A percentile compares a stretch with the other conserved stretches of the same genome.
Conservation (phyloP, 1,139 yeast genomes). For the Saccharomyces hybrid region DNA sequence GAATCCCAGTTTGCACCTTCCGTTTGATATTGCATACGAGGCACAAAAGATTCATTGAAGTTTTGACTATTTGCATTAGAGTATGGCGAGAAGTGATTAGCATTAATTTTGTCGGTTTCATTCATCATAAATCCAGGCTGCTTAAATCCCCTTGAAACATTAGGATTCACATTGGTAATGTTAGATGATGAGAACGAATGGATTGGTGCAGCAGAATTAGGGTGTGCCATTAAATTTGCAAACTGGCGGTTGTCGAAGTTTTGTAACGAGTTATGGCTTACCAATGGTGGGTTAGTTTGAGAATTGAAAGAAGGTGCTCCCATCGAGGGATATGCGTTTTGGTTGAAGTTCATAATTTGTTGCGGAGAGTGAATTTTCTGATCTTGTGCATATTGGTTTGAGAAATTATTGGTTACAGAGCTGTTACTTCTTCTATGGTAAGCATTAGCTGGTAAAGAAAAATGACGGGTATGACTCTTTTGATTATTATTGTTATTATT, state of each 20-base stretch:
- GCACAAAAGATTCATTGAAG: neutral
- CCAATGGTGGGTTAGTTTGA: constrained; percentile 11
- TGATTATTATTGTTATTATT: constrained; percentile 8
- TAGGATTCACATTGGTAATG: neutral
- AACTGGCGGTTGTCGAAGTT: constrained; percentile 7
- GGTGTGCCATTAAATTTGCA: constrained; percentile 5
- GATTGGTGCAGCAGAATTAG: neutral
- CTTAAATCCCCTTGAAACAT: neutral
- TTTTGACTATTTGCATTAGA: neutral
- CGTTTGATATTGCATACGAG: neutral
- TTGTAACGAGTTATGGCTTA: constrained; percentile 7
- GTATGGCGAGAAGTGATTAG: neutral
- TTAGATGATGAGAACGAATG: neutral
- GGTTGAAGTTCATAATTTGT: constrained; percentile 6
- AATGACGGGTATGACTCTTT: constrained; percentile 28
- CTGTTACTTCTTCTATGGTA: constrained; percentile 21
- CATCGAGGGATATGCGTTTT: constrained; percentile 4
- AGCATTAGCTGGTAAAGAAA: constrained; percentile 28
- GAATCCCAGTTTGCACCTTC: neutral
- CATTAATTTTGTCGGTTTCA: neutral
- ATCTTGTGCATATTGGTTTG: constrained; percentile 11
- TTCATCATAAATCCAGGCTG: neutral
- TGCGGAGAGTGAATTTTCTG: constrained; percentile 1
- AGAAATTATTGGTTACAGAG: constrained; percentile 29
- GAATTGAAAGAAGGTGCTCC: constrained; percentile 8